phyloP scores from a whole-genome alignment of 2,329 filamentous ascomycete genomes.

The Cercospora sp. region DNA sequence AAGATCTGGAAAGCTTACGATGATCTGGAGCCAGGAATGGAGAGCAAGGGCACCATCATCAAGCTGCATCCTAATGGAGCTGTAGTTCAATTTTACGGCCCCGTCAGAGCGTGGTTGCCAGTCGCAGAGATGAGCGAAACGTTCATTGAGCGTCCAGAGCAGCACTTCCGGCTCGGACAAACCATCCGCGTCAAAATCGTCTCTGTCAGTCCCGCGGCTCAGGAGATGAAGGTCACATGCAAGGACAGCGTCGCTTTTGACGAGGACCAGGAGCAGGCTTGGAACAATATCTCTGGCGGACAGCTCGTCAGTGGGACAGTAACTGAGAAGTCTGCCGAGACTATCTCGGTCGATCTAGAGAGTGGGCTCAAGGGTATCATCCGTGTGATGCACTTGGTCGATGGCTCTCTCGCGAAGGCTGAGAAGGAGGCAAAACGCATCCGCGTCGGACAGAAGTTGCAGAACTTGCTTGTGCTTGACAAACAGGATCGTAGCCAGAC shows the following conservation, averaged over 20 bases:
- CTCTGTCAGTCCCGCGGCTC: conserved; percentile 69
- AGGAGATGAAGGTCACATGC: conserved; percentile 83
- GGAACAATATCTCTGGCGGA: conserved; percentile 72
- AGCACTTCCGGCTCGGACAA: conserved; percentile 88
- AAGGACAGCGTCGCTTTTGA: conserved; percentile 82
- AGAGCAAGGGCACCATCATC: conserved; percentile 82
- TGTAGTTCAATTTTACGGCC: conserved; percentile 87
- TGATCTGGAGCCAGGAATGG: conserved; percentile 70
- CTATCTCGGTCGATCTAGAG: conserved; percentile 67
- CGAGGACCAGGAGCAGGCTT: conserved; percentile 69
- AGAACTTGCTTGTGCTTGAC: conserved; percentile 80
- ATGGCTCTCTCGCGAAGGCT: conserved; percentile 79
- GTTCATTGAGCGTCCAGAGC: conserved; percentile 81
- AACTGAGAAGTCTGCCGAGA: conserved; percentile 47
- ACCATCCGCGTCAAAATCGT: conserved; percentile 89
- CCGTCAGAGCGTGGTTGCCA: conserved; percentile 81
- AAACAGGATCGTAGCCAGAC: conserved; percentile 77
- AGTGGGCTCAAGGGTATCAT: conserved; percentile 76
- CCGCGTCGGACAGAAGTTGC: conserved; percentile 77
- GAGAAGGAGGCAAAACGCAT: conserved; percentile 76
- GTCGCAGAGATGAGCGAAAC: conserved; percentile 98
- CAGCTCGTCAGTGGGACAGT: conserved; percentile 73
- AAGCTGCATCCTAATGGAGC: conserved; percentile 78
- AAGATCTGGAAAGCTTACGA: conserved; percentile 75
- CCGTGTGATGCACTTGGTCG: conserved; percentile 75